Evolutionary conservation across 371 early-diverging fungal genomes (phyloP).

Genomic region (Homolaphlyctis polyrhiza): DNA sequence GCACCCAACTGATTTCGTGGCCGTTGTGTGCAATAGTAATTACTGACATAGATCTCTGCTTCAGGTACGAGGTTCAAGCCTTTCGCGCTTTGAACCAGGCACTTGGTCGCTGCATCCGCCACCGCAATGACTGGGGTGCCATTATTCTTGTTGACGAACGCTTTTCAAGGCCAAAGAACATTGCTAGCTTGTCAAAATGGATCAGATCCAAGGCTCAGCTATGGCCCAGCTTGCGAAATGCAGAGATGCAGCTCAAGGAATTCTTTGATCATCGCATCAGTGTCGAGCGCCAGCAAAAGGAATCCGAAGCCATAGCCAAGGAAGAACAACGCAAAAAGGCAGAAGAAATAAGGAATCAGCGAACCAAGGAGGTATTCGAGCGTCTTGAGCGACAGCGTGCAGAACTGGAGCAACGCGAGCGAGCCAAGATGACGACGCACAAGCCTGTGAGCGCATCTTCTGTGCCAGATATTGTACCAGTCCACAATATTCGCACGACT

Average conservation of each 20-base stretch:
- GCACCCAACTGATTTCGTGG: background rate
- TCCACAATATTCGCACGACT: background rate
- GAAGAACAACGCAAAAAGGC: background rate
- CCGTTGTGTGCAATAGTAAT: too few species aligned
- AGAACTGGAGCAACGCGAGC: background rate
- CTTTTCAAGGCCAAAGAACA: slow-evolving; percentile 17
- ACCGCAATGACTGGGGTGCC: slow-evolving; percentile 48
- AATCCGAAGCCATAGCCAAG: background rate
- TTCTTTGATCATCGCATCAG: slow-evolving; percentile 5
- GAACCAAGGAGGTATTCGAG: background rate
- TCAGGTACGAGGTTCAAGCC: slow-evolving; percentile 29
- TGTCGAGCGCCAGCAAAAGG: background rate
- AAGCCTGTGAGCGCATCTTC: background rate
- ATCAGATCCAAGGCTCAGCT: background rate
- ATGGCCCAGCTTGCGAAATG: background rate
- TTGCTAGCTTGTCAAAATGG: slow-evolving; percentile 29
- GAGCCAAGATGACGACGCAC: background rate
- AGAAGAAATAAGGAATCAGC: background rate
- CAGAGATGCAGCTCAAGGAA: background rate
- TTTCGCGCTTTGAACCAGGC: slow-evolving; percentile 56
- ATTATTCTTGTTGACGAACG: slow-evolving; percentile 48
- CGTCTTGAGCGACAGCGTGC: background rate
- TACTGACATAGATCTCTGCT: too few species aligned
- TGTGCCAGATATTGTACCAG: background rate
- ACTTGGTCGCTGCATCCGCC: slow-evolving; percentile 50